A percentile compares a stretch with the other conserved stretches of the same genome.
Conservation (phyloP, 352 stramenopile genomes). For the Globisporangium barbulae region DNA sequence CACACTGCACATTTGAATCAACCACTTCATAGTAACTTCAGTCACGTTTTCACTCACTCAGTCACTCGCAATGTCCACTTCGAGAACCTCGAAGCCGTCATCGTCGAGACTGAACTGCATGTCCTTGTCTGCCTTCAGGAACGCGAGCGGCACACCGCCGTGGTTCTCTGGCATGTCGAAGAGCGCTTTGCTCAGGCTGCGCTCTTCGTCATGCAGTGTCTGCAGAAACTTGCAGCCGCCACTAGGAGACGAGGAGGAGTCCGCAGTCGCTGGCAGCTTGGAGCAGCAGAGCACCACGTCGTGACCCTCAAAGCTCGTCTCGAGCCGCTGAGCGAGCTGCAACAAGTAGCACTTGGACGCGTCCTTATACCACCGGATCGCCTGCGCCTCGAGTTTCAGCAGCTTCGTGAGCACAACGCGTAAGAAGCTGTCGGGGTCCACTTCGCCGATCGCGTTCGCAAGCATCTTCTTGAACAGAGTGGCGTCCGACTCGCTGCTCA, state of each 20-base stretch:
- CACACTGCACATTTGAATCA: not conserved
- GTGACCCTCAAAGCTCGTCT: constrained; percentile 36
- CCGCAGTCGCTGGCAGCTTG: constrained; percentile 15
- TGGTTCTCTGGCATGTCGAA: constrained; percentile 75
- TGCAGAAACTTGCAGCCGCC: constrained; percentile 45
- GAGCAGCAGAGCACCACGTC: constrained; percentile 49
- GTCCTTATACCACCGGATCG: constrained; percentile 72
- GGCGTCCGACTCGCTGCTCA: constrained; percentile 34
- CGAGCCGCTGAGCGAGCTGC: constrained; percentile 52
- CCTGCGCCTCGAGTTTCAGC: constrained; percentile 61
- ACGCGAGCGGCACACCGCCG: constrained; percentile 62
- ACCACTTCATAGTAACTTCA: not conserved
- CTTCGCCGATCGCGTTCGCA: constrained; percentile 43
- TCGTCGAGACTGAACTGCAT: constrained; percentile 78
- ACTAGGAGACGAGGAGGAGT: not conserved
- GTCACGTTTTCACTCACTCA: not conserved
- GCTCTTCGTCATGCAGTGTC: constrained; percentile 46
- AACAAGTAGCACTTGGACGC: constrained; percentile 66
- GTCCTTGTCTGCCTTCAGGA: constrained; percentile 66
- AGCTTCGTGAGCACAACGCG: constrained; percentile 56
- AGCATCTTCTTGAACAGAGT: constrained; percentile 43
- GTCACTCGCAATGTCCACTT: constrained; percentile 25
- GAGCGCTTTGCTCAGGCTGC: constrained; percentile 43
- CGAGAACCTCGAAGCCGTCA: constrained; percentile 73
- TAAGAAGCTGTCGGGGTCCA: constrained; percentile 37